Base-by-base conservation (phyloP, 257 asterid species). In the Scutellaria barbata region DNA sequence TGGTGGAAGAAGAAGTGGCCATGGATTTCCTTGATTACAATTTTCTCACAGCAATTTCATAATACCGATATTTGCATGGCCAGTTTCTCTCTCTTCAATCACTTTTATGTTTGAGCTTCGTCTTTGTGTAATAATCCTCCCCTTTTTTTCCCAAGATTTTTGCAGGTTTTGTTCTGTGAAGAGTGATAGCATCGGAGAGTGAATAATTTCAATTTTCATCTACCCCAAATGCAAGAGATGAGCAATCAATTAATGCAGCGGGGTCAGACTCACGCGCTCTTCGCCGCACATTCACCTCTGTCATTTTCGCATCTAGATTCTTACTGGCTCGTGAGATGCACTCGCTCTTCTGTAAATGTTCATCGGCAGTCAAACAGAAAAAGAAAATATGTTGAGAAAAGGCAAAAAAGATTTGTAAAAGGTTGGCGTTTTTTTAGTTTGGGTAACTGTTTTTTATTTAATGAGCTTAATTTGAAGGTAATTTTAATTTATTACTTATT, bases 1-100 rank as follows among this genome's bases (percentile, higher is more conserved):
- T 87, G 56, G 76, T 77, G 20, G 86, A 81, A 3, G 89, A 83
- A 66, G 89, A 81, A 55, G 87, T 69, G 6, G 96, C 92, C 95
- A 88, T 87, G 33, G 88, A 76, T 77, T 76, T 72, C 74, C 69
- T 61, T 9, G 0, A 45, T 56, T 0, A 22, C 25, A 2, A 22
- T 22, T 22, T 22, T 22, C 1, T 22, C 51, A 54, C 39, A 45
- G 39, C n/a, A 39, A 39, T 48, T 52, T 46, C 63, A 33, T 2
- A 37, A 17, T 69, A 50, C 68, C 43, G 63, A 64, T 66, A 41
- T 67, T 63, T 50, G 69, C 72, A 66, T 20, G 74, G 74, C 58
- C 14, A 20, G 35, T 40, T 57, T 66, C 65, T 14, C 68, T 78
- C 71, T 69, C 74, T 69, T 52, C 79, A 13, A 41, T 71, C 74